phyloP scores from a whole-genome alignment of 2,329 filamentous ascomycete genomes.

The Cephalotrichum gorgonifer region DNA sequence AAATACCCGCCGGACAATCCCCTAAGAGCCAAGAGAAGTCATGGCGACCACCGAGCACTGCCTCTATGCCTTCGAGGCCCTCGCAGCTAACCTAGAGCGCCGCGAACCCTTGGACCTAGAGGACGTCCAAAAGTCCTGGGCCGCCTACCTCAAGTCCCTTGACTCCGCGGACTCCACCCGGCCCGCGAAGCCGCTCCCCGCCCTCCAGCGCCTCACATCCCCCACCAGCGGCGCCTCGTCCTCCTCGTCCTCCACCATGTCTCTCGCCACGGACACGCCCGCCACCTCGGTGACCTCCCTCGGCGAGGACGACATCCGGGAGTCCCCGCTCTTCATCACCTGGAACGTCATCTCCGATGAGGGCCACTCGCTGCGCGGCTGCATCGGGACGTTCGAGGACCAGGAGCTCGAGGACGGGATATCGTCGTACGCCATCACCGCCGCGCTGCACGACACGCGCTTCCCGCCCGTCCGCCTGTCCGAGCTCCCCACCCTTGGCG shows the following conservation, averaged over 20 bases:
- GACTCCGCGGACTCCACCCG: constrained; percentile 8
- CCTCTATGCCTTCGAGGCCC: constrained; percentile 83
- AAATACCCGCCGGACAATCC: not conserved
- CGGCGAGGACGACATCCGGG: constrained; percentile 42
- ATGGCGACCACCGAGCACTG: constrained; percentile 88
- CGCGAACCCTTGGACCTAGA: constrained; percentile 57
- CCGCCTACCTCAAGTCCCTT: constrained; percentile 20
- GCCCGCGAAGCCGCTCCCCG: constrained; percentile 25
- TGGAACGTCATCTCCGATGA: constrained; percentile 9
- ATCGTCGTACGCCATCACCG: constrained; percentile 71
- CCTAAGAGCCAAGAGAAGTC: constrained; percentile 3
- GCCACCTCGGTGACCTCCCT: constrained; percentile 74
- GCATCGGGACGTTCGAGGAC: constrained; percentile 88
- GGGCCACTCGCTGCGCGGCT: constrained; percentile 63
- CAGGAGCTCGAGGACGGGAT: constrained; percentile 65
- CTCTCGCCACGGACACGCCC: constrained; percentile 25
- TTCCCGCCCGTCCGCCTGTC: constrained; percentile 43
- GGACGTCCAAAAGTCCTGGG: constrained; percentile 59
- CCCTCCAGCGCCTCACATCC: constrained; percentile 29
- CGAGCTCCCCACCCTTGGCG: constrained; percentile 50
- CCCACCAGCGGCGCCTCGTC: constrained; percentile 8
- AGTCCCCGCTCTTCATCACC: constrained; percentile 26
- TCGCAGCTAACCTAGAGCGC: constrained; percentile 64
- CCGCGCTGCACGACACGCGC: constrained; percentile 54
- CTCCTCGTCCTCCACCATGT: constrained; percentile 19